Evolutionary conservation across 1,284 basidiomycete species (phyloP).

Genomic region (Moesziomyces sp.): DNA sequence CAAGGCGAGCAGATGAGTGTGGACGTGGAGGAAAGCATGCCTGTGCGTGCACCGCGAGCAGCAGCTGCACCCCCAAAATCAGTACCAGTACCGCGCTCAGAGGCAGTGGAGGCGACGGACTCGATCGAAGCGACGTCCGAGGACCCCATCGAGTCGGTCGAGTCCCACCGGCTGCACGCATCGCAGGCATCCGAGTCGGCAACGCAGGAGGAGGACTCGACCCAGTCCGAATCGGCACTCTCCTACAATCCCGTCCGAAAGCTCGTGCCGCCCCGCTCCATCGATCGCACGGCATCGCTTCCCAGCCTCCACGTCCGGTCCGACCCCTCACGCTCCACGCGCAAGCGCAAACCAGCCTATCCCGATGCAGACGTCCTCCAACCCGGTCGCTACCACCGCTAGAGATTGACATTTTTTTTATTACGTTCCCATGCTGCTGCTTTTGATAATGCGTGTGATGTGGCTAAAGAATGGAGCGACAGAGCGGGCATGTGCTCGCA

Average conservation of each 20-base stretch:
- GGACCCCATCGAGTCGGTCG: constrained; percentile 18
- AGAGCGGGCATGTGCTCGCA: constrained; percentile 89
- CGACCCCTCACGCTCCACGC: not conserved
- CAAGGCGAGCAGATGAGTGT: not conserved
- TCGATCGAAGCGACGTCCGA: constrained; percentile 1
- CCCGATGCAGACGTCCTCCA: not conserved
- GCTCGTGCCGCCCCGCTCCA: not conserved
- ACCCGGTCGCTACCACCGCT: not conserved
- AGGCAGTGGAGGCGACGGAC: not conserved
- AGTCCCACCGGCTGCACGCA: not conserved
- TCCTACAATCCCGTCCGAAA: not conserved
- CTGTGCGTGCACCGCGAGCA: constrained; percentile 13
- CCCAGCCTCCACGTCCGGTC: not conserved
- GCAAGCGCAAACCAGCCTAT: not conserved
- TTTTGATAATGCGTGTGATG: not conserved
- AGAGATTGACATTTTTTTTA: not conserved
- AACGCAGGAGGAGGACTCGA: constrained; percentile 44
- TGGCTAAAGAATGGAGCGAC: constrained; percentile 73
- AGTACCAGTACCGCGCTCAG: not conserved
- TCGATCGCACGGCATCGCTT: constrained; percentile 13
- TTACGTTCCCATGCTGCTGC: not conserved
- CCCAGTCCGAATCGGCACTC: constrained; percentile 21
- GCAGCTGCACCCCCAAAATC: not conserved
- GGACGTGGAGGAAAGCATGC: constrained; percentile 4
- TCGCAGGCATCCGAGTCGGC: not conserved